These are phyloP conservation scores for Ophiocordyceps unilateralis DNA, from an alignment of 2,329 filamentous ascomycete genomes.

Conservation along the genomic window DNA sequence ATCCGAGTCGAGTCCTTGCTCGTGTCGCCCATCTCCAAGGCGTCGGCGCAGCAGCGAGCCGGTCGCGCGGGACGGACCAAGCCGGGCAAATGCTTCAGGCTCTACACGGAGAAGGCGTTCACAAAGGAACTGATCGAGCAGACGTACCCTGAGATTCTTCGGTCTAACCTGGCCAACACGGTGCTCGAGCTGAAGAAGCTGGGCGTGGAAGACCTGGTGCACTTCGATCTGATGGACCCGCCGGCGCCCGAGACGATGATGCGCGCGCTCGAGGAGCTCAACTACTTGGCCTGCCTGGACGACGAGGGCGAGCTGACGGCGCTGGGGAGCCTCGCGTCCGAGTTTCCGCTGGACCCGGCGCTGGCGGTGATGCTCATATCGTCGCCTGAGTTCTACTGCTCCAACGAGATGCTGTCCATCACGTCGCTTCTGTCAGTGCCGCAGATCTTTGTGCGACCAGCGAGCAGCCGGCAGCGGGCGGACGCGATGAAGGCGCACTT, in stretches of 20 bases:
- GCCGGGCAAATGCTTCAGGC: slow-evolving; percentile 92
- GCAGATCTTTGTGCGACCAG: slow-evolving; percentile 81
- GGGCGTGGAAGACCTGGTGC: slow-evolving; percentile 84
- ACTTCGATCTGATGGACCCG: slow-evolving; percentile 98
- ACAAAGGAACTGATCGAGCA: slow-evolving; percentile 97
- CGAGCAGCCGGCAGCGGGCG: slow-evolving; percentile 69
- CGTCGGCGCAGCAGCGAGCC: slow-evolving; percentile 88
- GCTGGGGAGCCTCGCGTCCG: slow-evolving; percentile 74
- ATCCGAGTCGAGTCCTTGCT: slow-evolving; percentile 91
- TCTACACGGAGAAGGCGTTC: slow-evolving; percentile 91
- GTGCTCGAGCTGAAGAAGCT: slow-evolving; percentile 96
- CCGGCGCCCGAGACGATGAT: slow-evolving; percentile 96
- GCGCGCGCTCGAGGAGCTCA: slow-evolving; percentile 91
- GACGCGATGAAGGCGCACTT: slow-evolving; percentile 97
- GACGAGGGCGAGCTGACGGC: slow-evolving; percentile 87
- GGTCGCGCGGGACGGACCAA: slow-evolving; percentile 98
- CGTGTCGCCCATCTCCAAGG: slow-evolving; percentile 96
- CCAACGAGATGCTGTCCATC: slow-evolving; percentile 92
- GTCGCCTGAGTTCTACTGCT: slow-evolving; percentile 95
- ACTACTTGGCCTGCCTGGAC: slow-evolving; percentile 90
- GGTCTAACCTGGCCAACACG: slow-evolving; percentile 87
- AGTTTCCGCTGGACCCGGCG: slow-evolving; percentile 87
- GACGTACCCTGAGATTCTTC: slow-evolving; percentile 88
- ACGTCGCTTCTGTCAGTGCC: slow-evolving; percentile 88
- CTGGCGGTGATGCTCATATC: slow-evolving; percentile 96